These are phyloP conservation scores for Sphaerulina vaccinii DNA, from an alignment of 2,329 filamentous ascomycete genomes.

Conservation along the genomic window DNA sequence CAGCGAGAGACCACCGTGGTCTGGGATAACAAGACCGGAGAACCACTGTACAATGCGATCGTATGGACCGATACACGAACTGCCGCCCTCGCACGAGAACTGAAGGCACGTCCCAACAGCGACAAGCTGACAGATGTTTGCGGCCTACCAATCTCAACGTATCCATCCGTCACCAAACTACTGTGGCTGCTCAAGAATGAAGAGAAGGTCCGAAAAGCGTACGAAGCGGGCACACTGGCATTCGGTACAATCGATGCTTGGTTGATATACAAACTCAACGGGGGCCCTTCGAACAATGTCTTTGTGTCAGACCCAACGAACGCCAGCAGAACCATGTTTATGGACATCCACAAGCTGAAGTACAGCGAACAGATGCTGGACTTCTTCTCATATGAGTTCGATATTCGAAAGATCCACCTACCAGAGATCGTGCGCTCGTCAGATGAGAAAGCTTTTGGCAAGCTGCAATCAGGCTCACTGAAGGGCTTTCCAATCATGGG, in stretches of 20 bases:
- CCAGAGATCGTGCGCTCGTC: conserved; percentile 85
- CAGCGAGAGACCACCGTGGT: conserved; percentile 85
- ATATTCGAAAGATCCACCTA: conserved; percentile 67
- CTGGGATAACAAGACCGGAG: conserved; percentile 78
- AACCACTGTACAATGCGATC: conserved; percentile 79
- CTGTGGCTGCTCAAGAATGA: conserved; percentile 77
- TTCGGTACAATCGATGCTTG: conserved; percentile 89
- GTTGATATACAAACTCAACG: conserved; percentile 82
- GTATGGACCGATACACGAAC: conserved; percentile 90
- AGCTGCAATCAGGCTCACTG: conserved; percentile 63
- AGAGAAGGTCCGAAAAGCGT: conserved; percentile 67
- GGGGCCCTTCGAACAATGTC: conserved; percentile 58
- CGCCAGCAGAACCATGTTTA: conserved; percentile 90
- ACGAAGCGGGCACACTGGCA: conserved; percentile 71
- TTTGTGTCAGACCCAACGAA: conserved; percentile 86
- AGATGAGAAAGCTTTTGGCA: conserved; percentile 69
- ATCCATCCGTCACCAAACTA: conserved; percentile 82
- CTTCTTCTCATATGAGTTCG: conserved; percentile 70
- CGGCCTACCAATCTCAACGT: conserved; percentile 82
- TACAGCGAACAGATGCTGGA: conserved; percentile 75
- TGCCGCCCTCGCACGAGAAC: conserved; percentile 69
- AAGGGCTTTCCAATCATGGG: conserved; percentile 74
- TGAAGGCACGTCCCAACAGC: conserved; percentile 66
- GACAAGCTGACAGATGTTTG: conserved; percentile 69
- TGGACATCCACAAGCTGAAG: conserved; percentile 76